A percentile compares a stretch with the other conserved stretches of the same genome.
Conservation (phyloP, 305 asterid genomes). For the Ruellia speciosa region DNA sequence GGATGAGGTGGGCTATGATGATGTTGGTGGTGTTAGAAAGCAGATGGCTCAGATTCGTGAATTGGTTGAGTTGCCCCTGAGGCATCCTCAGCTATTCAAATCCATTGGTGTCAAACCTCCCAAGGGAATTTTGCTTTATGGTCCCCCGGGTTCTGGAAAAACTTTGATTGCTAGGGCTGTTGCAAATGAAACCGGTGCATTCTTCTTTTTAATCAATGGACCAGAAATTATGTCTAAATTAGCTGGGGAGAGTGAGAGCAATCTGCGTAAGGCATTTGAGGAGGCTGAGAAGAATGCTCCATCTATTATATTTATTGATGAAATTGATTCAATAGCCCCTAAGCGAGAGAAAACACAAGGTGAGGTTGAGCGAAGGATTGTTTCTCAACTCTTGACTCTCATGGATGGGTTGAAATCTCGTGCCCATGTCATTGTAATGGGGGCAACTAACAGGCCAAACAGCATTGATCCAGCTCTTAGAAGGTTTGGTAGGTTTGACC, state of each 20-base stretch:
- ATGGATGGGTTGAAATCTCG: constrained; percentile 34
- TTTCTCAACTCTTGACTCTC: constrained; percentile 30
- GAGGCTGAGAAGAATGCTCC: constrained; percentile 35
- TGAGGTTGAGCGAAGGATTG: constrained; percentile 34
- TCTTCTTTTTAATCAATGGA: constrained; percentile 32
- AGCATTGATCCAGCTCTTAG: constrained; percentile 32
- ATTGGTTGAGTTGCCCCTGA: constrained; percentile 33
- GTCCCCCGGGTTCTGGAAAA: constrained; percentile 40
- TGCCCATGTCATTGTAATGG: constrained; percentile 31
- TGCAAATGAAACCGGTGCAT: constrained; percentile 33
- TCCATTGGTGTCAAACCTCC: constrained; percentile 69
- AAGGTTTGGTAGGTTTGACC: constrained; percentile 30
- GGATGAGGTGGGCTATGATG: constrained; percentile 34
- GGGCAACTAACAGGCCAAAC: constrained; percentile 31
- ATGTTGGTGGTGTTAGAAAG: constrained; percentile 34
- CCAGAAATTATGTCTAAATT: constrained; percentile 34
- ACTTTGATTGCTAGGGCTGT: constrained; percentile 34
- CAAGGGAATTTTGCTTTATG: constrained; percentile 48
- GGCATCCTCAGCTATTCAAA: constrained; percentile 66
- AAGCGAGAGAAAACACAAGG: constrained; percentile 31
- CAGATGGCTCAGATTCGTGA: constrained; percentile 38
- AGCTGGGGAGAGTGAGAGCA: constrained; percentile 35
- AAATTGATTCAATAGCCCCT: constrained; percentile 31
- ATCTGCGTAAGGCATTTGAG: constrained; percentile 32
- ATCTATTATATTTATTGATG: constrained; percentile 29